Evolutionary conservation across 345 rosid genomes (phyloP).

Genomic region (Citrus sinensis): DVS_A1.0 CM039161.1:21199501-21200000

Average conservation of each 20-base stretch:
- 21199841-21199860: conserved; percentile 13
- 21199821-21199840: not conserved
- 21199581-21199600: not conserved
- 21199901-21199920: conserved; percentile 81
- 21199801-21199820: not conserved
- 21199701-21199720: conserved; percentile 68
- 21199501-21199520: too few relatives aligned
- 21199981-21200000: conserved; percentile 78
- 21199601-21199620: not conserved
- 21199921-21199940: conserved; percentile 54
- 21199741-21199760: conserved; percentile 33
- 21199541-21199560: not conserved
- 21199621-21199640: not conserved
- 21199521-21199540: too few relatives aligned
- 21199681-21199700: conserved; percentile 76
- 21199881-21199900: conserved; percentile 65
- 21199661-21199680: conserved; percentile 48
- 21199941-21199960: conserved; percentile 77
- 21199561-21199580: not conserved
- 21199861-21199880: conserved; percentile 83
- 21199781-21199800: not conserved
- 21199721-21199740: conserved; percentile 75
- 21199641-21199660: not conserved
- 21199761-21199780: not conserved
- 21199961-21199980: conserved; percentile 64